These are phyloP conservation scores for Ocimum tenuiflorum DNA, from an alignment of 257 asterid species.

Conservation along the genomic window DNA sequence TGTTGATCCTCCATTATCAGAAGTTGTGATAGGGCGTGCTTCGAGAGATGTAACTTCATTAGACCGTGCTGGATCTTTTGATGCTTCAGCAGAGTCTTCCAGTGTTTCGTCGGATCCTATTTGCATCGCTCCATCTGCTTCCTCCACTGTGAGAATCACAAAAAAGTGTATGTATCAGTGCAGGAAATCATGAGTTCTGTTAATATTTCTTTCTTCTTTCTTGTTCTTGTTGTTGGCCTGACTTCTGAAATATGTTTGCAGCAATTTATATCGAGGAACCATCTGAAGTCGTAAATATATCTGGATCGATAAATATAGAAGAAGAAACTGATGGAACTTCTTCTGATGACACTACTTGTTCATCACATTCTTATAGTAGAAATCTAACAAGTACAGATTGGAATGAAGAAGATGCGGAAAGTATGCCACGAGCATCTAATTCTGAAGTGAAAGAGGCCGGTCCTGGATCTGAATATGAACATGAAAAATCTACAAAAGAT, in stretches of 20 bases:
- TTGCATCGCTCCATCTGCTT: constrained; percentile 21
- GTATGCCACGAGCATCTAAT: constrained; percentile 1
- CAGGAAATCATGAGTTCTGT: too few species aligned
- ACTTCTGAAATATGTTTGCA: constrained; percentile 24
- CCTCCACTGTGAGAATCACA: constrained; percentile 17
- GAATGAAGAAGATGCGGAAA: constrained; percentile 16
- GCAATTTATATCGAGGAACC: constrained; percentile 21
- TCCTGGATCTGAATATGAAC: background rate
- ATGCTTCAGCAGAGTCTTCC: constrained; percentile 17
- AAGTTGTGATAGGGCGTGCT: background rate
- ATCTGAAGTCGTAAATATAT: constrained; percentile 7
- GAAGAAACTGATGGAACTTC: constrained; percentile 21
- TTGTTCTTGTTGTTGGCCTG: background rate
- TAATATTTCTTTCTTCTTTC: too few species aligned
- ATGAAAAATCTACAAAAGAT: constrained; percentile 20
- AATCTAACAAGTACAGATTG: background rate
- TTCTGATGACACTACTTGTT: constrained; percentile 20
- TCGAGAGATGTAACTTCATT: background rate
- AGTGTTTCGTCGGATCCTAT: constrained; percentile 38
- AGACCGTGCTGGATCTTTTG: constrained; percentile 1
- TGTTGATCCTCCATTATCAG: constrained; percentile 10
- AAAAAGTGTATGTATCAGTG: constrained; percentile 43
- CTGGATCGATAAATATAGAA: constrained; percentile 20
- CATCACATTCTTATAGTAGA: background rate
- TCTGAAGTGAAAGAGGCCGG: too few species aligned